Evolutionary conservation across 306 rosid species (phyloP), one percentile per base, ranked within the genome.

Genomic region (Citrullus colocynthis): DNA sequence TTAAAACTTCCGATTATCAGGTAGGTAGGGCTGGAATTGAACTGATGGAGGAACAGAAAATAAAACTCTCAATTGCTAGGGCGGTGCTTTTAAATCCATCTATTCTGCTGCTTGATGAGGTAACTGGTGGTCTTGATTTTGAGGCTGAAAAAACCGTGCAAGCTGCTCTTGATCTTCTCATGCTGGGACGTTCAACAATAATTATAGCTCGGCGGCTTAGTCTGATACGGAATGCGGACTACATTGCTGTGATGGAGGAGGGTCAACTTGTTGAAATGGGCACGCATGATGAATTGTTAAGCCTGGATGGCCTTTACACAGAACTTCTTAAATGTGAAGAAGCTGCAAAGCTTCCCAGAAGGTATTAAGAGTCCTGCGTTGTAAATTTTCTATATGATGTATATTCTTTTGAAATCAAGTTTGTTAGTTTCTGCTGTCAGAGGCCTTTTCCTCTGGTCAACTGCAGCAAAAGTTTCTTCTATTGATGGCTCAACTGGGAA

Each of bases 241-340:
- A 88, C 83, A 96, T 96, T 87, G 98, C 98, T 73, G 99, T 96
- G 74, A 96, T 96, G 99, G 99, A 96, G 89, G 99, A 96, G 87
- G 99, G 99, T 52, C 98, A 87, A 67, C 98, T 96, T 82, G 93
- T 96, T 83, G 99, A 96, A 85, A 92, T 91, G 93, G 99, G 99
- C 74, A 96, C 98, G 16, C 99, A 96, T 78, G 99, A 96, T 84
- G 99, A 96, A 76, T 80, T 96, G 70, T 77, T 91, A 85, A 74
- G 81, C 86, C 90, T 82, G 66, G 89, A 89, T 78, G 98, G 99
- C 82, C 87, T 96, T 63, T 96, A 96, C 80, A 95, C 99, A 4
- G 99, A 96, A 88, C 99, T 96, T 78, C 93, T 96, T 48, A 93
- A 91, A 83, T 85, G 90, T 76, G 99, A 96, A 88, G 99, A 96